phyloP scores from a whole-genome alignment of 805 yeast genomes.

The Kodamaea jinghongensis region DNA sequence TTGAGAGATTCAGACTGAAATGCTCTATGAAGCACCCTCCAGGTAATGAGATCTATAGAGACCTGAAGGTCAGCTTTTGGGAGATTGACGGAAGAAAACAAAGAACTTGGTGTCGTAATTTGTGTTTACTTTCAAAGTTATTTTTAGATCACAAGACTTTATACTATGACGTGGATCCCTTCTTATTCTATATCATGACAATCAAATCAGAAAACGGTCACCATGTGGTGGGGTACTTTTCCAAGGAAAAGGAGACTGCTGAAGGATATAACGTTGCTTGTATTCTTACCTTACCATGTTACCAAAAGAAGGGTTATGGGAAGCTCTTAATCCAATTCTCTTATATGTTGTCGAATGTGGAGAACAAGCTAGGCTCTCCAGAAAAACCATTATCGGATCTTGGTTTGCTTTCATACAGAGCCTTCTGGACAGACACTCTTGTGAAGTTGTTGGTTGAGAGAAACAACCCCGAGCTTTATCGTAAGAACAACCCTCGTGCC shows the following conservation, averaged over 20 bases:
- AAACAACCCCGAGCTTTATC: conserved; percentile 36
- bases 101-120: conserved; percentile 94
- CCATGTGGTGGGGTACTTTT: conserved; percentile 93
- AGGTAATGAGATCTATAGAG: conserved; percentile 95
- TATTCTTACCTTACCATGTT: conserved; percentile 92
- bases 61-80: conserved; percentile 88
- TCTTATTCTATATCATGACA: conserved; percentile 94
- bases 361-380: conserved; percentile 91
- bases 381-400: conserved; percentile 96
- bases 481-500: conserved; percentile 32
- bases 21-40: conserved; percentile 95
- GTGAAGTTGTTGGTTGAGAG: conserved; percentile 68
- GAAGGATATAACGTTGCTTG: conserved; percentile 97
- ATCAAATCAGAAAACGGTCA: conserved; percentile 86
- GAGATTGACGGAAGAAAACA: conserved; percentile 97
- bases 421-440: conserved; percentile 93
- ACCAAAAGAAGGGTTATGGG: conserved; percentile 94
- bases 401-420: conserved; percentile 90
- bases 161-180: conserved; percentile 97
- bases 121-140: conserved; percentile 84
- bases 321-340: conserved; percentile 89
- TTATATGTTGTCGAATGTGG: conserved; percentile 83
- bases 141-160: conserved; percentile 94
- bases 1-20: conserved; percentile 85
- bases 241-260: conserved; percentile 95